Evolutionary conservation across 2,329 filamentous ascomycete species (phyloP).

Genomic region (Aspergillus fischeri): DNA sequence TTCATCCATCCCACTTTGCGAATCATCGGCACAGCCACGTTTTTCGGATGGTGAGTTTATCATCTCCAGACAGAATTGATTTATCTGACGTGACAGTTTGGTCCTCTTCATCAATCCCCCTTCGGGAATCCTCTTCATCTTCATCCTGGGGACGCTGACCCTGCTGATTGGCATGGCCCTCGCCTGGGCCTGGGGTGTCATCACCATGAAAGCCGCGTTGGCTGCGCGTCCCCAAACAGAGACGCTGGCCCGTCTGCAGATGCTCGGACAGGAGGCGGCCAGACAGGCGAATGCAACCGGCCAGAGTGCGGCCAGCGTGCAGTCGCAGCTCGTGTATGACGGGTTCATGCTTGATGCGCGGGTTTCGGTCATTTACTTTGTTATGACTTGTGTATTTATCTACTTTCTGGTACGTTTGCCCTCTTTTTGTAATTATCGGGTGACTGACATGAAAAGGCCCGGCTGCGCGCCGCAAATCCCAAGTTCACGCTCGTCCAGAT

Average conservation of each 20-base stretch:
- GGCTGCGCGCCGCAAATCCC: conserved; percentile 42
- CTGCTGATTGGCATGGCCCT: conserved; percentile 45
- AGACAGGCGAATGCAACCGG: conserved; percentile 34
- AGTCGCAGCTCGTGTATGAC: conserved; percentile 36
- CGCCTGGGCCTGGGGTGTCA: conserved; percentile 48
- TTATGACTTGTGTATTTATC: conserved; percentile 42
- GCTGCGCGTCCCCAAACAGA: conserved; percentile 39
- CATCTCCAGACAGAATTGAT: background rate
- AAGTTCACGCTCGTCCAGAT: conserved; percentile 46
- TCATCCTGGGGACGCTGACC: conserved; percentile 40
- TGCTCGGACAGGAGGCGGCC: conserved; percentile 29
- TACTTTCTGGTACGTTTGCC: conserved; percentile 31
- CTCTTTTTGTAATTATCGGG: no score
- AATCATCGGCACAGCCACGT: conserved; percentile 43
- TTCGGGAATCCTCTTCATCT: conserved; percentile 43
- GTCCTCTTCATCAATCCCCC: conserved; percentile 46
- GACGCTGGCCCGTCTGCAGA: conserved; percentile 29
- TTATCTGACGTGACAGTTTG: conserved; percentile 10
- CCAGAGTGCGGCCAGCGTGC: conserved; percentile 22
- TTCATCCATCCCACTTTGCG: conserved; percentile 44
- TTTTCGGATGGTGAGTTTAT: conserved; percentile 36
- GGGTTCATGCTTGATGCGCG: conserved; percentile 47
- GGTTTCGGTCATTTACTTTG: conserved; percentile 34
- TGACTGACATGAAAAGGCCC: conserved; percentile 23
- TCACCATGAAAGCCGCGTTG: conserved; percentile 46